phyloP scores from a whole-genome alignment of 805 yeast species.

The Priceomyces castillae region DNA sequence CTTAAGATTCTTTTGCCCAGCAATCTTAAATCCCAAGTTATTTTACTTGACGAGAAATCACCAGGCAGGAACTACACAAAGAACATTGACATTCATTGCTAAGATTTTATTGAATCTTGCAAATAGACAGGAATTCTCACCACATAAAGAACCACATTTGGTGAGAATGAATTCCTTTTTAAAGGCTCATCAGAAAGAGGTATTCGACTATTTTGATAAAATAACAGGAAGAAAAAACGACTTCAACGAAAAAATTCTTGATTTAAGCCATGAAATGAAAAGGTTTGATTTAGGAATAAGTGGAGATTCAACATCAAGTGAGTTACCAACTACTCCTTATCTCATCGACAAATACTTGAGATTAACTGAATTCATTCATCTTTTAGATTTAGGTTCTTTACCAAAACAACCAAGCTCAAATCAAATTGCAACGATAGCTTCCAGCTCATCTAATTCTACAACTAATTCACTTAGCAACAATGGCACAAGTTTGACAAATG shows the following conservation, averaged over 20 bases:
- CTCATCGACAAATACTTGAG: constrained; percentile 64
- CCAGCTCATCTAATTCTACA: constrained; percentile 10
- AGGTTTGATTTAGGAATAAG: constrained; percentile 58
- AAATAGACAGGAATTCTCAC: constrained; percentile 66
- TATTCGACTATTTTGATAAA: constrained; percentile 67
- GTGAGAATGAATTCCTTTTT: constrained; percentile 68
- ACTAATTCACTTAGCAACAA: constrained; percentile 7
- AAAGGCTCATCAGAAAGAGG: constrained; percentile 51
- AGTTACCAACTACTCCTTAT: constrained; percentile 66
- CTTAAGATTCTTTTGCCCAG: constrained; percentile 66
- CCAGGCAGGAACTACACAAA: constrained; percentile 66
- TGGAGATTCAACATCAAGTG: constrained; percentile 47
- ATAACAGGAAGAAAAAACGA: constrained; percentile 70
- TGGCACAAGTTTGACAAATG: constrained; percentile 3
- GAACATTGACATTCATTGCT: constrained; percentile 79
- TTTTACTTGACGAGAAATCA: constrained; percentile 70
- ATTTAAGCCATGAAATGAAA: constrained; percentile 53
- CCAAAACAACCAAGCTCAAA: constrained; percentile 1
- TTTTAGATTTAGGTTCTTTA: constrained; percentile 29
- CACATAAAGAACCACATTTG: constrained; percentile 82
- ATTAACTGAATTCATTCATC: constrained; percentile 54
- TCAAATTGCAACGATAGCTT: constrained; percentile 6
- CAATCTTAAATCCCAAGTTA: constrained; percentile 83
- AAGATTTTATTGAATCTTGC: constrained; percentile 78
- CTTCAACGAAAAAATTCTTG: constrained; percentile 55